Base-by-base conservation (phyloP, 2,329 filamentous ascomycete species). In the Torrubiellomyces zombiae region DNA sequence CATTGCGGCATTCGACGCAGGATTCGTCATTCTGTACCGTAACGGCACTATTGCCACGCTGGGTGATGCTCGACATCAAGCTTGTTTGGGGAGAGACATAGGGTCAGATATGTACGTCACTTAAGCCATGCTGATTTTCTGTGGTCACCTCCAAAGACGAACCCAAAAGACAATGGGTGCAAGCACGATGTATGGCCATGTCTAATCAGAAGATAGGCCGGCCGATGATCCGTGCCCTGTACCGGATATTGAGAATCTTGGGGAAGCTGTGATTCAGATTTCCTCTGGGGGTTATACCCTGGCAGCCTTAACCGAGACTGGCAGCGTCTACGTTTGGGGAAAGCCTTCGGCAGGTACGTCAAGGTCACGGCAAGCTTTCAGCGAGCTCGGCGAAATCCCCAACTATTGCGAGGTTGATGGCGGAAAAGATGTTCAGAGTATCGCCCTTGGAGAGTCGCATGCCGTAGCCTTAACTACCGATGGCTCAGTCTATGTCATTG, bases 281-380 rank as follows among this genome's bases (percentile, higher is more conserved):
- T 55, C 53, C 4, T 60, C 61, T 3, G 61, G 61, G 3, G 70
- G 71, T 0, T 73, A 71, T 38, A 46, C 61, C 3, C 47, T 63
- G 3, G 67, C 63, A 3, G 70, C 69, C 0, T 36, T 77, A 21
- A 75, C 68, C 0, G 47, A 55, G 8, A 64, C 62, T 3, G 53
- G 60, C 16, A 63, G 68, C 29, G 42, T 75, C 2, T 78, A 77
- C 38, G 40, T 64, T 14, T 78, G 72, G 71, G 72, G 73, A 3
- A 42, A 40, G 21, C 16, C 30, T 10, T 28, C 38, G 2, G 30
- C 32, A 5, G 39, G 40, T 6, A 26, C 31, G 2, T 35, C 33
- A 16, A 43, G 46, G n/a, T 47, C 51, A 4, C 39, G 41, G 8
- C 37, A 38, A n/a, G 35, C 44, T 14, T 39, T 58, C 16, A 23